phyloP scores from a whole-genome alignment of 805 yeast species.

The Nakazawaea anatomiae region DNA sequence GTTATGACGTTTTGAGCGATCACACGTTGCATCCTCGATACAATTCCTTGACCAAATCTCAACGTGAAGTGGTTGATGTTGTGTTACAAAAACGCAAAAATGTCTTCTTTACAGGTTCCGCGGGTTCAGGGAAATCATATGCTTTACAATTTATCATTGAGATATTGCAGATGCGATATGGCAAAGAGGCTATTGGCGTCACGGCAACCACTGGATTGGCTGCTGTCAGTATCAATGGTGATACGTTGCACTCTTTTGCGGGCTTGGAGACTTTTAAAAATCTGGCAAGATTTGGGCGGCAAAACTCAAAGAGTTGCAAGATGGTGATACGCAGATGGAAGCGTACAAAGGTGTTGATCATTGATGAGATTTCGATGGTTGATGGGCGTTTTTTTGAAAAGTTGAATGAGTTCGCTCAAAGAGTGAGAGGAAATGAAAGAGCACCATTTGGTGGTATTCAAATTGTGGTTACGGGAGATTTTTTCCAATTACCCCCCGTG shows the following conservation, averaged over 20 bases:
- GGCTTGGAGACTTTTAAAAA: slow-evolving; percentile 46
- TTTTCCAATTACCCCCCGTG: slow-evolving; percentile 93
- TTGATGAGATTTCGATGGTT: slow-evolving; percentile 95
- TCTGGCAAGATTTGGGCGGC: slow-evolving; percentile 42
- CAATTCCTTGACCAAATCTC: slow-evolving; percentile 16
- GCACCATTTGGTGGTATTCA: slow-evolving; percentile 94
- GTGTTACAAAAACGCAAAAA: slow-evolving; percentile 46
- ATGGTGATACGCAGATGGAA: slow-evolving; percentile 50
- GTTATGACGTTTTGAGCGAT: not conserved
- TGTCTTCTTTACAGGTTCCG: slow-evolving; percentile 75
- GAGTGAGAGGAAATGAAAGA: slow-evolving; percentile 31
- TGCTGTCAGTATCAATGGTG: slow-evolving; percentile 89
- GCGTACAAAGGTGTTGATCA: slow-evolving; percentile 59
- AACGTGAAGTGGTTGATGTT: slow-evolving; percentile 38
- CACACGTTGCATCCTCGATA: not conserved
- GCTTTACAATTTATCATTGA: slow-evolving; percentile 58
- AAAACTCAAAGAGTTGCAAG: slow-evolving; percentile 16
- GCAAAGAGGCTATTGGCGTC: slow-evolving; percentile 57
- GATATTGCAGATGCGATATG: slow-evolving; percentile 37
- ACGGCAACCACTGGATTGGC: slow-evolving; percentile 97
- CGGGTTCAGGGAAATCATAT: slow-evolving; percentile 84
- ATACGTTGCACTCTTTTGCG: slow-evolving; percentile 77
- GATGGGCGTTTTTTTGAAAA: slow-evolving; percentile 74
- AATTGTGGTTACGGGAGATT: slow-evolving; percentile 86
- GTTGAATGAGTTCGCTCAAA: slow-evolving; percentile 62